Evolutionary conservation across 1,284 basidiomycete species (phyloP).

Genomic region (Rhodofomes roseus): DNA sequence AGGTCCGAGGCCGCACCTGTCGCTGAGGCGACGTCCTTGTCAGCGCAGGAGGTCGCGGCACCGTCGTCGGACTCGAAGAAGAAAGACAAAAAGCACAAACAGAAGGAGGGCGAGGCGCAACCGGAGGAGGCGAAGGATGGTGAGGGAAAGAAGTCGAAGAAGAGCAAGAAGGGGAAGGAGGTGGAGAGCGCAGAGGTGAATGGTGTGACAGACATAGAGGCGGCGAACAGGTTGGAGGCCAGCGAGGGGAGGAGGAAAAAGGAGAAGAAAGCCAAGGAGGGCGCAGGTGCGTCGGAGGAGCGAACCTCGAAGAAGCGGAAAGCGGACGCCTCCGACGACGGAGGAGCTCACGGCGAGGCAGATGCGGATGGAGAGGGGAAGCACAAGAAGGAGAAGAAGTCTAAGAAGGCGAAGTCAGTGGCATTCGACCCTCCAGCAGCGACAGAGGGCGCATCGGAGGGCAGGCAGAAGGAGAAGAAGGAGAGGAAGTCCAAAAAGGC

Average conservation of each 20-base stretch:
- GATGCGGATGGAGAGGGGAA: neutral
- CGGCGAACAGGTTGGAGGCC: conserved; percentile 13
- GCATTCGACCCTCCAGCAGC: conserved; percentile 9
- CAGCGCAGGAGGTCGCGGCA: conserved; percentile 1
- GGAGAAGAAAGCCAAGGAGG: conserved; percentile 25
- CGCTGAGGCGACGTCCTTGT: conserved; percentile 8
- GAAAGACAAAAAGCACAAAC: conserved; percentile 3
- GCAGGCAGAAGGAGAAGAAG: conserved; percentile 26
- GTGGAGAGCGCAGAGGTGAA: conserved; percentile 11
- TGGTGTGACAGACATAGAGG: conserved; percentile 14
- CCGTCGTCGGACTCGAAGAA: conserved; percentile 21
- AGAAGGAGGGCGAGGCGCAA: conserved; percentile 17
- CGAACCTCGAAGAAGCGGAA: conserved; percentile 20
- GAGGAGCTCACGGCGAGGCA: neutral
- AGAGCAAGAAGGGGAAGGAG: conserved; percentile 21
- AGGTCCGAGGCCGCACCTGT: conserved; percentile 5
- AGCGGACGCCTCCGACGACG: conserved; percentile 1
- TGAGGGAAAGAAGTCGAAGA: conserved; percentile 19
- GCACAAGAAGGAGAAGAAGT: neutral
- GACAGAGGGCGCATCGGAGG: conserved; percentile 7
- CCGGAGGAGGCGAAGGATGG: neutral
- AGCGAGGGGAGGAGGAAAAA: conserved; percentile 19
- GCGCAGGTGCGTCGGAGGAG: conserved; percentile 16
- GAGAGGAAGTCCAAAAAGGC: conserved; percentile 29
- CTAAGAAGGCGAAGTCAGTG: neutral